phyloP scores from a whole-genome alignment of 2,329 filamentous ascomycete species.

The Plenodomus biglobosus region DNA sequence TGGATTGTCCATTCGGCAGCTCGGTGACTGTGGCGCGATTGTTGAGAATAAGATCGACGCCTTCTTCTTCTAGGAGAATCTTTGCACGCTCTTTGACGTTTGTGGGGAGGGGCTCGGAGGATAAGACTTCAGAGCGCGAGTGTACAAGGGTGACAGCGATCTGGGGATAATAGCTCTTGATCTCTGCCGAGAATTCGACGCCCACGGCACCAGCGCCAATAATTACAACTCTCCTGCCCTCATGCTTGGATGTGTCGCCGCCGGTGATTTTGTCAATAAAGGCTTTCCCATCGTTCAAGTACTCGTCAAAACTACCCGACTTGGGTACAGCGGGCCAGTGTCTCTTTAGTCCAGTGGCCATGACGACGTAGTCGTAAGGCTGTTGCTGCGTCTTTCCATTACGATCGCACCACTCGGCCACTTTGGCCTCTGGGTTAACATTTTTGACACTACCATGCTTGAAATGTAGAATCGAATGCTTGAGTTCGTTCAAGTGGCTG shows the following conservation, averaged over 20 bases:
- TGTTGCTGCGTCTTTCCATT: slow-evolving; percentile 48
- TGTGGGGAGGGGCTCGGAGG: slow-evolving; percentile 70
- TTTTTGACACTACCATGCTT: slow-evolving; percentile 65
- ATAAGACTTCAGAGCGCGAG: slow-evolving; percentile 69
- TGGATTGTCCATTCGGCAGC: slow-evolving; percentile 37
- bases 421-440: slow-evolving; percentile 62
- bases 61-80: slow-evolving; percentile 60
- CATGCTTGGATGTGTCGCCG: slow-evolving; percentile 25
- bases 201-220: slow-evolving; percentile 81
- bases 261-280: slow-evolving; percentile 57
- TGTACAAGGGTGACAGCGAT: slow-evolving; percentile 73
- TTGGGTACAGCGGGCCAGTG: slow-evolving; percentile 74
- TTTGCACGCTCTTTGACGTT: slow-evolving; percentile 66
- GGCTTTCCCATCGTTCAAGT: slow-evolving; percentile 61
- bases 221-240: slow-evolving; percentile 60
- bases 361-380: slow-evolving; percentile 74
- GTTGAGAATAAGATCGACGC: slow-evolving; percentile 65
- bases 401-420: slow-evolving; percentile 58
- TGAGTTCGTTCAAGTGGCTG: slow-evolving; percentile 66
- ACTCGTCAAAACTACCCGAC: slow-evolving; percentile 62
- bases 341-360: slow-evolving; percentile 68
- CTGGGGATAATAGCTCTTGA: slow-evolving; percentile 67
- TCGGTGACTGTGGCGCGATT: slow-evolving; percentile 56
- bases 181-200: slow-evolving; percentile 78
- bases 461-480: slow-evolving; percentile 62